Conservation (phyloP, 2,329 filamentous ascomycete genomes). For the Fusarium sp. region DNA sequence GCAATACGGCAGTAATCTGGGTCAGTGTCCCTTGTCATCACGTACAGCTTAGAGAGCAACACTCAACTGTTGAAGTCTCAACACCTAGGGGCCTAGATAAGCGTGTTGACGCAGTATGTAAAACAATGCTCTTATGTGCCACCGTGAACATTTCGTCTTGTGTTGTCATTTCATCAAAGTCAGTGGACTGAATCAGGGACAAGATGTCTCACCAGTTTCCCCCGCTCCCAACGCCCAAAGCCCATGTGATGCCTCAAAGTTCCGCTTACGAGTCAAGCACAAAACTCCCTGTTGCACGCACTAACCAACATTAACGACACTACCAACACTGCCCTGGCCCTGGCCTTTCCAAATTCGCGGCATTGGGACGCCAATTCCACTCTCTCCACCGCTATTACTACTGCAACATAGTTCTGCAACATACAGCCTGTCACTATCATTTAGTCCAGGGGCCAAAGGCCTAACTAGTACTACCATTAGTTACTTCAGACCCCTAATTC, state of each 20-base stretch:
- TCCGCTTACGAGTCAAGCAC: not conserved
- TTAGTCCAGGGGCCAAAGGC: constrained; percentile 1
- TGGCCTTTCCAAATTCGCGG: not conserved
- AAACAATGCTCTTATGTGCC: no score
- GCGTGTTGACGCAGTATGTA: not conserved
- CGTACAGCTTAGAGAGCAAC: not conserved
- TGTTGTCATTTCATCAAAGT: not conserved
- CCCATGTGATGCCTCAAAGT: not conserved
- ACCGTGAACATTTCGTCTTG: not conserved
- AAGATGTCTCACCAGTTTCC: not conserved
- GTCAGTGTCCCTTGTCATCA: not conserved
- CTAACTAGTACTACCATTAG: not conserved
- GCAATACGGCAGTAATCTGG: no score
- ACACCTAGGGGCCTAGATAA: not conserved
- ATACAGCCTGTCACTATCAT: not conserved
- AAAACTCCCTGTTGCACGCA: not conserved
- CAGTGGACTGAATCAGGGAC: not conserved
- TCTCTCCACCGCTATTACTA: constrained; percentile 6
- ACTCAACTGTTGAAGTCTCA: no score
- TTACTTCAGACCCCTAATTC: not conserved
- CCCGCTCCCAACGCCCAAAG: not conserved
- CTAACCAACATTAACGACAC: not conserved
- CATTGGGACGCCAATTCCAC: not conserved
- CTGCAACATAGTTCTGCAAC: not conserved
- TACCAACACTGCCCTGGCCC: not conserved